Evolutionary conservation across 2,329 filamentous ascomycete genomes (phyloP), one percentile per base, ranked within the genome.

Genomic region (Colletotrichum sp.): DNA sequence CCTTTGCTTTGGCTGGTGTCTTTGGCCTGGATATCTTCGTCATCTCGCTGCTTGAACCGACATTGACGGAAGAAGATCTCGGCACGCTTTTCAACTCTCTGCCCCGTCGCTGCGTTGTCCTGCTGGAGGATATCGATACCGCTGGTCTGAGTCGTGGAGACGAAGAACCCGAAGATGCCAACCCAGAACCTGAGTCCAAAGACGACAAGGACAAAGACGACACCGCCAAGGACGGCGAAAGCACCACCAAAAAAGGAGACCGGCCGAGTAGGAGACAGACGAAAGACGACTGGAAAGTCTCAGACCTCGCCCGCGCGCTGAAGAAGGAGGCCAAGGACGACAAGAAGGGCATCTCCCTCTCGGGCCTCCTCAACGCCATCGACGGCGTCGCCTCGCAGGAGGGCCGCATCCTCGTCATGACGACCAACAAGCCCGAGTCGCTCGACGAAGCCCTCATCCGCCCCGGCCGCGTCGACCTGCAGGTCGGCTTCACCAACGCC

Each of bases 371-470:
- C 67, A 97, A 97, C 83, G 93, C 94, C 73, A 95, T 97, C 75
- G 95, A 97, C 80, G 94, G 95, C 70, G 94, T 96, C 2, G 94
- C 93, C 2, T 94, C 92, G 4, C 94, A 95, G 79, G 94, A 96
- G 84, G 94, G 94, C 30, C 90, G 94, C 61, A 90, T 96, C 14
- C 89, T 96, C 21, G 92, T 96, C 85, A 95, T 96, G 93, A 96
- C 94, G 0, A 95, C 94, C 36, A 97, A 96, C 83, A 90, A 92
- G 75, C 93, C 93, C 4, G 92, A 96, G 79, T 88, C 90, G 16
- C 89, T 96, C 0, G 94, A 96, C 80, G 89, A 92, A 61, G 94
- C 94, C 0, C 88, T 97, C 7, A 92, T 96, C 65, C 89, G 94
- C 0, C 94, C 94, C 0, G 94, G 79, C 26, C 73, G 76, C 6